phyloP scores from a whole-genome alignment of 2,329 filamentous ascomycete genomes.

The Aotearoamyces nothofagi region DNA sequence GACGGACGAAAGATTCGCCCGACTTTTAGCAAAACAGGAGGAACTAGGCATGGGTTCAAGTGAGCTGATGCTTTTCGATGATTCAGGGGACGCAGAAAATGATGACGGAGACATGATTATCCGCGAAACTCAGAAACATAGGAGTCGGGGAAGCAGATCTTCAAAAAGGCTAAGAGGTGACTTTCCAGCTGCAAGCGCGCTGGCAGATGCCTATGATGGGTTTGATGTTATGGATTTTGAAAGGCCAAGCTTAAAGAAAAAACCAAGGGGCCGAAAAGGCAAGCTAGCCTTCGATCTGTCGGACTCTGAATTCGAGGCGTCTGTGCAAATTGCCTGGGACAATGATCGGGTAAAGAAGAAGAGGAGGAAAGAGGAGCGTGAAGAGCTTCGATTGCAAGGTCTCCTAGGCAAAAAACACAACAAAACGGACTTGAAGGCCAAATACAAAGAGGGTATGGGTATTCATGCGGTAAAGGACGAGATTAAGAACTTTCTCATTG shows the following conservation, averaged over 20 bases:
- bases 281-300: slow-evolving; percentile 36
- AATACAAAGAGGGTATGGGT: slow-evolving; percentile 59
- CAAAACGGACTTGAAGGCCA: slow-evolving; percentile 43
- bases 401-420: slow-evolving; percentile 41
- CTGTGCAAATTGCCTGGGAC: slow-evolving; percentile 43
- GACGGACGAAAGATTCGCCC: slow-evolving; percentile 49
- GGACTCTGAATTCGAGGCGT: slow-evolving; percentile 51
- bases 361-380: slow-evolving; percentile 52
- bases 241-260: slow-evolving; percentile 48
- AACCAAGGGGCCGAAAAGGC: slow-evolving; percentile 44
- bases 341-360: slow-evolving; percentile 60
- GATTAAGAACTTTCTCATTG: slow-evolving; percentile 54
- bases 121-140: slow-evolving; percentile 8
- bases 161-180: slow-evolving; percentile 15
- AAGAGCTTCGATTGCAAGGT: slow-evolving; percentile 50
- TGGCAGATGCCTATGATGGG: slow-evolving; percentile 40
- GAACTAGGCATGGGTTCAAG: slow-evolving; percentile 45
- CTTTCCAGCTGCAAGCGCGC: slow-evolving; percentile 37
- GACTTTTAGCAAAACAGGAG: slow-evolving; percentile 43
- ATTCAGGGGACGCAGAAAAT: slow-evolving; percentile 17
- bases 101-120: slow-evolving; percentile 4
- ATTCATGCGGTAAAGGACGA: slow-evolving; percentile 58
- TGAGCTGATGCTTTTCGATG: slow-evolving; percentile 40
- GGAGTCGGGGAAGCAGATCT: slow-evolving; percentile 10
- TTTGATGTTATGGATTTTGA: slow-evolving; percentile 81